Evolutionary conservation across 2,329 filamentous ascomycete genomes (phyloP).

Genomic region (Fusarium drepaniforme): DNA sequence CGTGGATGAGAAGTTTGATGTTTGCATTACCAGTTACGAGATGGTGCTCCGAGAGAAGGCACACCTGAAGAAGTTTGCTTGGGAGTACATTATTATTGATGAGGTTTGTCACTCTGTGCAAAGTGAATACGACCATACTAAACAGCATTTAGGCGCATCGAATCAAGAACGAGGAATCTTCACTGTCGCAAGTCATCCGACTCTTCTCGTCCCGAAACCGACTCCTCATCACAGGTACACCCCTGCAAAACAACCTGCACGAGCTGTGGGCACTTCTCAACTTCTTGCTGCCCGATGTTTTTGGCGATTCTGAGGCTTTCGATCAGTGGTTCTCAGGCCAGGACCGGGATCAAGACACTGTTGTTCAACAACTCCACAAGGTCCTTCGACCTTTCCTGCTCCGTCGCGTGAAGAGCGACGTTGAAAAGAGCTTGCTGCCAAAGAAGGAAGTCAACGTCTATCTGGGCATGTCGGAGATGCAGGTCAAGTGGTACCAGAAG

Average conservation of each 20-base stretch:
- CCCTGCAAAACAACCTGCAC: constrained; percentile 97
- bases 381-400: constrained; percentile 94
- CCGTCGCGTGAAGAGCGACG: constrained; percentile 95
- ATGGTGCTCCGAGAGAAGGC: constrained; percentile 98
- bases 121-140: constrained; percentile 15
- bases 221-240: constrained; percentile 94
- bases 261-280: constrained; percentile 98
- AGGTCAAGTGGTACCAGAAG: constrained; percentile 99
- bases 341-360: constrained; percentile 90
- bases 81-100: constrained; percentile 99
- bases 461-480: constrained; percentile 99
- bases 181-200: constrained; percentile 94
- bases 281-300: constrained; percentile 97
- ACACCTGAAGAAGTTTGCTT: constrained; percentile 96
- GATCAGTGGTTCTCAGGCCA: constrained; percentile 98
- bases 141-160: constrained; percentile 74
- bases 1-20: constrained; percentile 95
- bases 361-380: constrained; percentile 94
- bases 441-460: constrained; percentile 99
- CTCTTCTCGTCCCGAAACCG: constrained; percentile 96
- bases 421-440: constrained; percentile 95
- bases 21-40: constrained; percentile 98
- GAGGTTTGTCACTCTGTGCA: constrained; percentile 62
- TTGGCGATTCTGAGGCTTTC: constrained; percentile 95
- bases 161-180: constrained; percentile 99